Evolutionary conservation across 495 filamentous ascomycete species (phyloP).

Genomic region (Trichocladium uniseriatum): DNA sequence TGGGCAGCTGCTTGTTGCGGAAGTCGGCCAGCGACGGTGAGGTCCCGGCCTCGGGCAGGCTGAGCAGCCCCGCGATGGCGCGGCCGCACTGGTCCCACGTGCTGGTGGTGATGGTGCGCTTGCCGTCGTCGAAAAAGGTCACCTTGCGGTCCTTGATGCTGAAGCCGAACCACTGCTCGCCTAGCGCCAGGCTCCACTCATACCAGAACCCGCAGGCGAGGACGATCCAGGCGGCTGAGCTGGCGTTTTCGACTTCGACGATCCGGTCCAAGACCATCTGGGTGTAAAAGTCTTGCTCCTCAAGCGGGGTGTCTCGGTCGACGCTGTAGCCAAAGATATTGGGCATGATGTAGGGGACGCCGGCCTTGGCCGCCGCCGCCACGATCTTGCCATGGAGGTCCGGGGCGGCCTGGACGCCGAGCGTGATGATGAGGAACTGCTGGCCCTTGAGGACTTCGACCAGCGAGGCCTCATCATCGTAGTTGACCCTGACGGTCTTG

Average conservation of each 20-base stretch:
- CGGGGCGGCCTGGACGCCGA: constrained; percentile 22
- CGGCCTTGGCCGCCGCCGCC: constrained; percentile 50
- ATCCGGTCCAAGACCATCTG: neutral
- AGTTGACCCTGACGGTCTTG: constrained; percentile 25
- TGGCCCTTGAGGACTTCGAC: constrained; percentile 39
- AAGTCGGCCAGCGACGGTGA: constrained; percentile 26
- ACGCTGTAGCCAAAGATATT: constrained; percentile 40
- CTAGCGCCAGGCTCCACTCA: constrained; percentile 32
- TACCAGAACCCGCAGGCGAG: constrained; percentile 42
- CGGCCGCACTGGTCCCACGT: constrained; percentile 38
- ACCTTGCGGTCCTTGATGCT: constrained; percentile 23
- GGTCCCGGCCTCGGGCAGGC: constrained; percentile 37
- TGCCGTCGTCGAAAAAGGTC: constrained; percentile 30
- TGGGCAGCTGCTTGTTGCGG: constrained; percentile 31
- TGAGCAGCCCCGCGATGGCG: constrained; percentile 32
- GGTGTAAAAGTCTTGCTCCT: constrained; percentile 25
- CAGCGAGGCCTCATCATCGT: constrained; percentile 29
- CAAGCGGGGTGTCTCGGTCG: neutral
- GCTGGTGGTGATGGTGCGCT: constrained; percentile 23
- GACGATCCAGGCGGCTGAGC: constrained; percentile 28
- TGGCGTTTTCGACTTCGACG: constrained; percentile 31
- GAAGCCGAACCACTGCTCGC: constrained; percentile 26
- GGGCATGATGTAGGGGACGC: constrained; percentile 52
- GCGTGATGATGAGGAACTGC: constrained; percentile 51
- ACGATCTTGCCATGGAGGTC: constrained; percentile 40